phyloP scores from a whole-genome alignment of 192 early-diverging fungal genomes.

The Backusella morwellensis region DNA sequence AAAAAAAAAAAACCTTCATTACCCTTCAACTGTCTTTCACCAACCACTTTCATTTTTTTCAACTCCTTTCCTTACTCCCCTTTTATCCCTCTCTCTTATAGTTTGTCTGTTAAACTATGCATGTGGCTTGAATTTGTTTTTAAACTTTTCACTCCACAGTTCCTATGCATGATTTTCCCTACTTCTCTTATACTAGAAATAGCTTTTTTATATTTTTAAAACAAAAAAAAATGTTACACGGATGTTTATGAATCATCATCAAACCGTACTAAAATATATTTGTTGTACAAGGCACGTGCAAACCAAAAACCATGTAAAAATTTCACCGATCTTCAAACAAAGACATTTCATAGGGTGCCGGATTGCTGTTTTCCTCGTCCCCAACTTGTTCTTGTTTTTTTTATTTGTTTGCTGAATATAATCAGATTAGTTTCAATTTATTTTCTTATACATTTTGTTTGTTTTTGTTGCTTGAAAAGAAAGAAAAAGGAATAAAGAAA shows the following conservation, averaged over 20 bases:
- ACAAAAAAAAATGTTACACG: neutral
- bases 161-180: constrained; percentile 3
- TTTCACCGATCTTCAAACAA: neutral
- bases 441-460: neutral
- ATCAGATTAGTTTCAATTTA: neutral
- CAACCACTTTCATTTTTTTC: constrained; percentile 10
- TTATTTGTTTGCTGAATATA: neutral
- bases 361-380: neutral
- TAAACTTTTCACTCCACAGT: neutral
- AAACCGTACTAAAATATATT: neutral
- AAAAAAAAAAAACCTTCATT: neutral
- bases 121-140: neutral
- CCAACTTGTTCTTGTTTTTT: neutral
- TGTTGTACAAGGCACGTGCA: neutral
- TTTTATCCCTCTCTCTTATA: neutral
- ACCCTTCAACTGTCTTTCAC: neutral
- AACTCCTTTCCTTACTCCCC: neutral
- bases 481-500: neutral
- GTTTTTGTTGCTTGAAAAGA: neutral
- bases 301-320: neutral
- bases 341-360: neutral
- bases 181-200: neutral
- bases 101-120: constrained; percentile 4
- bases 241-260: neutral
- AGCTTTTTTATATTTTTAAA: neutral